A percentile compares a stretch with the other conserved stretches of the same genome.
phyloP scores from a whole-genome alignment of 23 red algal genomes.

The Agarophyton chilense region DNA sequence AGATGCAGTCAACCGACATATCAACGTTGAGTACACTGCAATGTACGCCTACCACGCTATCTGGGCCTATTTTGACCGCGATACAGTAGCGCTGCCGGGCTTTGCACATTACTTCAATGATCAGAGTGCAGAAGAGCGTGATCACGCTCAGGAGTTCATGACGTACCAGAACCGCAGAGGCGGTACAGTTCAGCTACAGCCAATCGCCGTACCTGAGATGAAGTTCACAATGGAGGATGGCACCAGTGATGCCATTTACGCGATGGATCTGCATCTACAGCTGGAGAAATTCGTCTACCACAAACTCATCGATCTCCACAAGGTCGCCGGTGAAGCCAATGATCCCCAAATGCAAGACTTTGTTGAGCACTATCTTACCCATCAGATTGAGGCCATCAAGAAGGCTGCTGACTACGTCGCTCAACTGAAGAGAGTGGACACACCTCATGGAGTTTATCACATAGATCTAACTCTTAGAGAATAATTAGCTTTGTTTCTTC shows the following conservation, averaged over 20 bases:
- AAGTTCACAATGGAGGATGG: slow-evolving; percentile 81
- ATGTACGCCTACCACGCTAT: slow-evolving; percentile 94
- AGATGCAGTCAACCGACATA: slow-evolving; percentile 94
- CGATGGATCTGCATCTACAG: slow-evolving; percentile 94
- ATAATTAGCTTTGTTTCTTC: not conserved
- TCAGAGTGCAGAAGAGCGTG: slow-evolving; percentile 82
- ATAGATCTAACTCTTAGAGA: slow-evolving; percentile 79
- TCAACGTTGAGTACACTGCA: slow-evolving; percentile 98
- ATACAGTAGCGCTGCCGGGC: slow-evolving; percentile 92
- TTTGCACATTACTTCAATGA: slow-evolving; percentile 96
- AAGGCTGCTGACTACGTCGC: slow-evolving; percentile 89
- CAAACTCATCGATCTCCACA: slow-evolving; percentile 86
- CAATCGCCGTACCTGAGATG: slow-evolving; percentile 95
- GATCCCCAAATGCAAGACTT: slow-evolving; percentile 87
- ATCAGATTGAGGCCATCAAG: slow-evolving; percentile 93
- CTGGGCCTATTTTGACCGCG: slow-evolving; percentile 93
- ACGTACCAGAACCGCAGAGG: slow-evolving; percentile 91
- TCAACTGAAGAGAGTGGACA: slow-evolving; percentile 92
- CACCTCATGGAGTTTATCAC: slow-evolving; percentile 94
- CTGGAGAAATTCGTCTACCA: slow-evolving; percentile 95
- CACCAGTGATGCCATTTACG: slow-evolving; percentile 86
- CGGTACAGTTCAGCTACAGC: slow-evolving; percentile 84
- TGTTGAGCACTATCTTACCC: slow-evolving; percentile 78
- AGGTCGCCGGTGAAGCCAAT: slow-evolving; percentile 69
- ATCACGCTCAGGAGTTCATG: slow-evolving; percentile 92